phyloP scores from a whole-genome alignment of 2,329 filamentous ascomycete species.

The Venturia aucupariae region DNA sequence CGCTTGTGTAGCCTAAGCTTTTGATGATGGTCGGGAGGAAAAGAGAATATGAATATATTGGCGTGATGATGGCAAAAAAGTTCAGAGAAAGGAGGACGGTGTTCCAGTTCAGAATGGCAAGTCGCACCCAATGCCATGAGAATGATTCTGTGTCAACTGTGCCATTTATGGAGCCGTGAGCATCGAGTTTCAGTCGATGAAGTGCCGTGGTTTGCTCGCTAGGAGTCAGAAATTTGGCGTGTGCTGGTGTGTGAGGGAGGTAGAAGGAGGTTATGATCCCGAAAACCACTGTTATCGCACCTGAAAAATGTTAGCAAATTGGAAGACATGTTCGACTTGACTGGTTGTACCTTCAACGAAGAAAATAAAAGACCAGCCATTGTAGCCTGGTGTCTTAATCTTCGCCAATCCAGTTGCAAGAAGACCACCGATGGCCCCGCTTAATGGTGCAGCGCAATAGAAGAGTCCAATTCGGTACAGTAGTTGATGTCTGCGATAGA shows the following conservation, averaged over 20 bases:
- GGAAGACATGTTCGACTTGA: not conserved
- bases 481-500: slow-evolving; percentile 12
- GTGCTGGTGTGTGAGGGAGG: slow-evolving; percentile 24
- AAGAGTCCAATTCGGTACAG: slow-evolving; percentile 12
- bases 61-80: slow-evolving; percentile 38
- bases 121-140: slow-evolving; percentile 23
- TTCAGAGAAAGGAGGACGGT: slow-evolving; percentile 34
- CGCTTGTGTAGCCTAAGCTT: slow-evolving; percentile 13
- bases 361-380: slow-evolving; percentile 73
- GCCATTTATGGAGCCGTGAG: slow-evolving; percentile 21
- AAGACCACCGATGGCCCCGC: slow-evolving; percentile 14
- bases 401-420: slow-evolving; percentile 23
- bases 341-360: slow-evolving; percentile 23
- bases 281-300: slow-evolving; percentile 27
- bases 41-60: slow-evolving; percentile 35
- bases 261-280: slow-evolving; percentile 33
- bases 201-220: slow-evolving; percentile 33
- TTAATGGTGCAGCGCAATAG: slow-evolving; percentile 13
- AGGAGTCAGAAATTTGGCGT: slow-evolving; percentile 44
- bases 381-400: slow-evolving; percentile 1
- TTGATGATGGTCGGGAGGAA: slow-evolving; percentile 16
- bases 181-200: slow-evolving; percentile 21
- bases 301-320: slow-evolving; percentile 28
- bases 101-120: slow-evolving; percentile 27
- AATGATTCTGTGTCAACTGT: slow-evolving; percentile 26